These are phyloP conservation scores for Trametes sp. DNA, from an alignment of 1,284 basidiomycete genomes.

Conservation along the genomic window DNA sequence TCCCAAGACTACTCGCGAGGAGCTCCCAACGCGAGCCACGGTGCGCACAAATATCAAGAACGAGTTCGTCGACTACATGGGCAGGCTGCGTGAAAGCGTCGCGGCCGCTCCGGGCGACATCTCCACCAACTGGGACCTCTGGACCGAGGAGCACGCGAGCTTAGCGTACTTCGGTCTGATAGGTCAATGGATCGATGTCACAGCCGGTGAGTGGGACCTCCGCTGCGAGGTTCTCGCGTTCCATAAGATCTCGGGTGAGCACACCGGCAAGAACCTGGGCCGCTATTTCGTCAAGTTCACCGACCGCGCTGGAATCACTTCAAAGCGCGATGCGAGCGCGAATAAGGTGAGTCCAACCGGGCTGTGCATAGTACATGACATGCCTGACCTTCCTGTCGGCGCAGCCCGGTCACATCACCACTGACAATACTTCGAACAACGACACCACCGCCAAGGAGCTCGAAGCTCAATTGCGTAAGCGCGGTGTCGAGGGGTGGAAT, in stretches of 20 bases:
- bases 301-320: constrained; percentile 37
- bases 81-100: background rate
- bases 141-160: constrained; percentile 17
- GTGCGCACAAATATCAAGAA: constrained; percentile 11
- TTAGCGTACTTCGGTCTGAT: constrained; percentile 3
- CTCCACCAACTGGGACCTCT: constrained; percentile 8
- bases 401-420: background rate
- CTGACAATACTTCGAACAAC: background rate
- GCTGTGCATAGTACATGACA: too few relatives aligned
- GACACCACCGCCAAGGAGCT: background rate
- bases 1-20: constrained; percentile 1
- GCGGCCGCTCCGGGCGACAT: background rate
- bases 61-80: constrained; percentile 7
- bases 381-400: background rate
- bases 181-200: constrained; percentile 12
- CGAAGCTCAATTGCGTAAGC: background rate
- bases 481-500: background rate
- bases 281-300: constrained; percentile 34
- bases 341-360: constrained; percentile 40
- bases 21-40: constrained; percentile 1
- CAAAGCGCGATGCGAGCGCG: constrained; percentile 14
- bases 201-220: background rate
- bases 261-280: constrained; percentile 39
- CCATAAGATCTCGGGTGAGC: constrained; percentile 33
- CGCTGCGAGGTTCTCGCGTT: constrained; percentile 35